phyloP scores from a whole-genome alignment of 495 filamentous ascomycete species.

The Penicillium robsamsonii region DNA sequence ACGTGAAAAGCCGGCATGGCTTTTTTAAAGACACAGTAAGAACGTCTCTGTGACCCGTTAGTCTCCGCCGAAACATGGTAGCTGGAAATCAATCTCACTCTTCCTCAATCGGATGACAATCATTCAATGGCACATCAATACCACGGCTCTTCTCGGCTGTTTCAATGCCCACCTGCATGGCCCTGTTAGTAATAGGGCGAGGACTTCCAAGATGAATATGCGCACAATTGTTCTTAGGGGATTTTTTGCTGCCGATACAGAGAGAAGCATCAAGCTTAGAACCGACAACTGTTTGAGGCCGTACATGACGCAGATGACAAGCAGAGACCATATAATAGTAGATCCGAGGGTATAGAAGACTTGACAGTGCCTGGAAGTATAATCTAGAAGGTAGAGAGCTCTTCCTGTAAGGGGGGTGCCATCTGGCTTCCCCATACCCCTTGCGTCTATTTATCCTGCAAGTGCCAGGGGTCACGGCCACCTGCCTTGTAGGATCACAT shows the following conservation, averaged over 20 bases:
- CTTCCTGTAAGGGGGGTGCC: slow-evolving; percentile 3
- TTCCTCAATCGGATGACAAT: slow-evolving; percentile 26
- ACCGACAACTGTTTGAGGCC: slow-evolving; percentile 25
- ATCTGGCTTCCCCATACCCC: slow-evolving; percentile 5
- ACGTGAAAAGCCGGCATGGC: slow-evolving; percentile 31
- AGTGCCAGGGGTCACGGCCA: slow-evolving; percentile 2
- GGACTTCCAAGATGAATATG: not conserved
- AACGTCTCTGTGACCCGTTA: slow-evolving; percentile 19
- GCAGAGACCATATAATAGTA: not conserved
- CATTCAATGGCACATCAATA: slow-evolving; percentile 23
- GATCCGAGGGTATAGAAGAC: not conserved
- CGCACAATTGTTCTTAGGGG: slow-evolving; percentile 19
- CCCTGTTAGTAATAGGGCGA: not conserved
- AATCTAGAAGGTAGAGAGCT: not conserved
- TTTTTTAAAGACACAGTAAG: slow-evolving; percentile 24
- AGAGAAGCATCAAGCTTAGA: slow-evolving; percentile 26
- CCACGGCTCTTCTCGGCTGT: slow-evolving; percentile 23
- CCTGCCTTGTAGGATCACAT: too few relatives aligned
- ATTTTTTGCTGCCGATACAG: slow-evolving; percentile 19
- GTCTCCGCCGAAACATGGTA: not conserved
- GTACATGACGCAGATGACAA: slow-evolving; percentile 19
- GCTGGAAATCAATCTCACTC: slow-evolving; percentile 19
- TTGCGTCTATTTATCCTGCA: slow-evolving; percentile 8
- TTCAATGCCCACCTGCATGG: slow-evolving; percentile 26
- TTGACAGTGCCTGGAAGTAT: not conserved